Percentiles rank a stretch among this genome's conserved stretches.
These are phyloP conservation scores for Pulveroboletus sp. DNA, from an alignment of 768 basidiomycete genomes.

Conservation along the genomic window DNA sequence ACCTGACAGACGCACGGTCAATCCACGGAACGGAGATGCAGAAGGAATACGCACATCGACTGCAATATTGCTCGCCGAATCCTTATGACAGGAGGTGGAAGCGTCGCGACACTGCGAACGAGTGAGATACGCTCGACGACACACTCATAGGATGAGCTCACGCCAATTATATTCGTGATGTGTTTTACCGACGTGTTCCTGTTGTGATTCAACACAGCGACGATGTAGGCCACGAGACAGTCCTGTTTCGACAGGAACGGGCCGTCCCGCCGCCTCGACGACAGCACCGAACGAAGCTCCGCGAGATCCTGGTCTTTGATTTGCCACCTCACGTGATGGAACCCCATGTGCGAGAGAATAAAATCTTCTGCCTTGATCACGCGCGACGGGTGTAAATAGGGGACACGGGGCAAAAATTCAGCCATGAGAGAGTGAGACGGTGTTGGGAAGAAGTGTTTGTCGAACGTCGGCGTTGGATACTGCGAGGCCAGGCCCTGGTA, in stretches of 20 bases:
- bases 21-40: neutral
- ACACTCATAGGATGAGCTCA: slow-evolving; percentile 2
- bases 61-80: slow-evolving; percentile 16
- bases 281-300: slow-evolving; percentile 8
- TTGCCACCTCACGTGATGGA: slow-evolving; percentile 6
- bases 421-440: slow-evolving; percentile 7
- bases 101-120: slow-evolving; percentile 14
- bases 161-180: slow-evolving; percentile 23
- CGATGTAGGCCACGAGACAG: slow-evolving; percentile 28
- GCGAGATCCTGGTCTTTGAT: slow-evolving; percentile 2
- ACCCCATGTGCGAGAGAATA: neutral
- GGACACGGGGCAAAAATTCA: slow-evolving; percentile 12
- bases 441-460: slow-evolving; percentile 11
- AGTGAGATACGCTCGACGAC: neutral
- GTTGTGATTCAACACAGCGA: slow-evolving; percentile 18
- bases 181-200: slow-evolving; percentile 4
- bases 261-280: too few relatives aligned
- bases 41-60: slow-evolving; percentile 10
- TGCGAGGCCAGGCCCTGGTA: slow-evolving; percentile 17
- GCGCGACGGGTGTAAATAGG: slow-evolving; percentile 15
- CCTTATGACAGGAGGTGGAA: slow-evolving; percentile 3
- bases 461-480: slow-evolving; percentile 13
- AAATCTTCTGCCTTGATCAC: slow-evolving; percentile 8
- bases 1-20: neutral
- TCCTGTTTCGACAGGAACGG: slow-evolving; percentile 21